Evolutionary conservation across 192 early-diverging fungal genomes (phyloP), one percentile per base, ranked within the genome.

Genomic region (Pilobolus umbonatus): DNA sequence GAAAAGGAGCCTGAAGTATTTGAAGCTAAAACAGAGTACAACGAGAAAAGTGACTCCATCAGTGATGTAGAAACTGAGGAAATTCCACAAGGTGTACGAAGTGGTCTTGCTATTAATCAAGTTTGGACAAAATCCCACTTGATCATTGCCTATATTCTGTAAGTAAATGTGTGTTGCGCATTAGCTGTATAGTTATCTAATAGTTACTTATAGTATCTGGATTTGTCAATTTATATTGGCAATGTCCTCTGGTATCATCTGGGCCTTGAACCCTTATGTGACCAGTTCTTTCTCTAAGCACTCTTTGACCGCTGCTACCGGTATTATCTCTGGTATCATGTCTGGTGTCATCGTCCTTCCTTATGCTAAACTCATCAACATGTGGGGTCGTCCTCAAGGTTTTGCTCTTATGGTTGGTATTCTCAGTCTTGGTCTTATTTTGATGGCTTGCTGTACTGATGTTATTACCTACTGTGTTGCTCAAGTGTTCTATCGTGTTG

Each of bases 401-500:
- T 34, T 47, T 0, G 17, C 22, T 14, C 19, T 22, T 1, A 42
- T 22, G 31, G 24, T 32, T 7, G 30, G 17, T 47, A 21, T 31
- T 31, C 26, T 44, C 17, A 47, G 19, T 34, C 22, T 31, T 9
- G 44, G 57, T 24, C 29, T 58, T 58, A 30, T 58, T 19, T 42
- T 58, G 26, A 29, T 32, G 26, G 28, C 44, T 6, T 25, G 31
- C 4, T 58, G 44, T 24, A n/a, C 19, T 21, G 29, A 46, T 29
- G 57, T 42, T 19, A 31, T 47, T 14, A 58, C 44, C 21, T 34
- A 46, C 4, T 58, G 44, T 46, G 57, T 44, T 22, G 57, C 43
- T 45, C 57, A 58, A 47, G 44, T 58, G 8, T 46, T 58, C 43
- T 58, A 58, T 19, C 31, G 11, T 14, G 42, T 58, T n/a, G 57